A percentile compares a stretch with the other conserved stretches of the same genome.
phyloP scores from a whole-genome alignment of 495 filamentous ascomycete species.

The Aspergillus taichungensis region DNA sequence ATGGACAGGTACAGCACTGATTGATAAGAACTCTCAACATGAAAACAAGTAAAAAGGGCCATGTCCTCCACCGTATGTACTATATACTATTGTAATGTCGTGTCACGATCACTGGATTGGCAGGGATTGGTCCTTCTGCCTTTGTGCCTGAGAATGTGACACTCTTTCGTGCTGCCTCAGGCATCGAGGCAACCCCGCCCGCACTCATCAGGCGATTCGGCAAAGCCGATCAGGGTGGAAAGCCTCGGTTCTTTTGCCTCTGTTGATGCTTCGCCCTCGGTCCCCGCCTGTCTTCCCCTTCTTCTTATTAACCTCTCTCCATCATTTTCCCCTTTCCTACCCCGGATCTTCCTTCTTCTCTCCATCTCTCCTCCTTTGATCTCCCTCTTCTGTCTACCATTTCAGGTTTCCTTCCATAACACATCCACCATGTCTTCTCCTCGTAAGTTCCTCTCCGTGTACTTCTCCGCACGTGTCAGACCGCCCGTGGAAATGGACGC shows the following conservation, averaged over 20 bases:
- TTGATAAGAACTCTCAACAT: too few species aligned
- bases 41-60: too few species aligned
- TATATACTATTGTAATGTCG: too few species aligned
- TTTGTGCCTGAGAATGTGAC: too few species aligned
- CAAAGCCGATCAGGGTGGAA: too few species aligned
- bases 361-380: constrained; percentile 8
- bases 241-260: constrained; percentile 13
- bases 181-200: too few species aligned
- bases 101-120: too few species aligned
- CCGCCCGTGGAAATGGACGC: constrained; percentile 12
- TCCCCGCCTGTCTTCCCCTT: not conserved
- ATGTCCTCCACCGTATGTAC: too few species aligned
- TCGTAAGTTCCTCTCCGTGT: constrained; percentile 46
- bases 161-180: too few species aligned
- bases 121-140: too few species aligned
- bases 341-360: constrained; percentile 11
- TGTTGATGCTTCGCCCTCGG: constrained; percentile 1
- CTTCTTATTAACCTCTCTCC: constrained; percentile 8
- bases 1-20: too few species aligned
- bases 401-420: not conserved
- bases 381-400: constrained; percentile 4
- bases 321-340: constrained; percentile 10
- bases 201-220: too few species aligned
- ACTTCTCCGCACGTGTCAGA: constrained; percentile 4
- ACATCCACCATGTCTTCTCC: constrained; percentile 64